A percentile compares a stretch with the other conserved stretches of the same genome.
Conservation (phyloP, 2,329 filamentous ascomycete species). For the Sporothrix mexicana region DNA sequence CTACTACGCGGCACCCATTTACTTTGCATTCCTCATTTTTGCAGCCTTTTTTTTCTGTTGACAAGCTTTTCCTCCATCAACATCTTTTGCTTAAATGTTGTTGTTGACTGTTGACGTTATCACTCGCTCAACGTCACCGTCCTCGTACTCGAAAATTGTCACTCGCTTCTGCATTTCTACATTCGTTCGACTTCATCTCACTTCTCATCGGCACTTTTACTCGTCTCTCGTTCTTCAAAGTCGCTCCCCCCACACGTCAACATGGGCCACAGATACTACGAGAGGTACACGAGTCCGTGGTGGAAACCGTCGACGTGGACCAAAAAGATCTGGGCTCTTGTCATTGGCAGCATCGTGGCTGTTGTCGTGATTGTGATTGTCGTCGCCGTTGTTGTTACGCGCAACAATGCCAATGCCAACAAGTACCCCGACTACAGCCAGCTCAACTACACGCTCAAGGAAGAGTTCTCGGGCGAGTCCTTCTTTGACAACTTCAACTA, state of each 20-base stretch:
- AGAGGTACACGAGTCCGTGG: slow-evolving; percentile 34
- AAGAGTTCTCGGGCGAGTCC: slow-evolving; percentile 56
- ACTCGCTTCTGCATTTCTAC: background rate
- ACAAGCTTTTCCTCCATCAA: background rate
- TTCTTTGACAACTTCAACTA: slow-evolving; percentile 65
- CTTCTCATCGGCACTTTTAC: background rate
- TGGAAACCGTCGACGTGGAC: slow-evolving; percentile 59
- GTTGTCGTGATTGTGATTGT: slow-evolving; percentile 56
- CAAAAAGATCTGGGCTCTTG: slow-evolving; percentile 56
- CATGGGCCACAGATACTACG: slow-evolving; percentile 37
- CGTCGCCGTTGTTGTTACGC: slow-evolving; percentile 50
- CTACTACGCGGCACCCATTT: slow-evolving; percentile 11
- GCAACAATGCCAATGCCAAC: slow-evolving; percentile 45
- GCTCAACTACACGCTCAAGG: slow-evolving; percentile 55
- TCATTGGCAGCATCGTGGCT: slow-evolving; percentile 48
- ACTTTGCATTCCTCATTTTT: slow-evolving; percentile 17
- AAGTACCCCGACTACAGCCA: slow-evolving; percentile 56
- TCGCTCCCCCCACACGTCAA: background rate
- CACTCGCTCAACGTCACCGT: background rate
- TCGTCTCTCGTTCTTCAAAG: background rate
- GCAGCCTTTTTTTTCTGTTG: background rate
- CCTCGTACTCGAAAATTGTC: background rate
- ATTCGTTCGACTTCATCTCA: background rate
- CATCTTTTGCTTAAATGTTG: background rate
- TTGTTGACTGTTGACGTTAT: slow-evolving; percentile 19